Evolutionary conservation across 2,329 filamentous ascomycete genomes (phyloP).

Genomic region (Hirsutella rhossiliensis): DNA sequence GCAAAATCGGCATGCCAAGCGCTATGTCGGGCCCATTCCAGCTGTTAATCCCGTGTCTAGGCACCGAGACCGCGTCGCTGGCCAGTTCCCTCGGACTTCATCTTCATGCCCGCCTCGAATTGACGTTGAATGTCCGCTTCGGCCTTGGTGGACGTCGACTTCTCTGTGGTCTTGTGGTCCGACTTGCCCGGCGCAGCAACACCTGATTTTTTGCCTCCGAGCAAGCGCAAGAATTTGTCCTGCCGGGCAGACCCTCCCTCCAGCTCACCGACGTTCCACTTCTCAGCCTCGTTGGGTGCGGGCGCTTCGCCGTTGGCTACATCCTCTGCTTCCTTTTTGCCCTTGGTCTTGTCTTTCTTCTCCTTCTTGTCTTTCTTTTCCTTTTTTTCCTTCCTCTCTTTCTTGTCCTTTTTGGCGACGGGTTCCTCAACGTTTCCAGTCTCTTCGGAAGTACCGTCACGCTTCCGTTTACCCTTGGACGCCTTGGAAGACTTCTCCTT

Average conservation of each 20-base stretch:
- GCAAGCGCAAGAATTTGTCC: slow-evolving; percentile 43
- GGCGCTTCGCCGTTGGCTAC: slow-evolving; percentile 10
- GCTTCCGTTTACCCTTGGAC: slow-evolving; percentile 24
- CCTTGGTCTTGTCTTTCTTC: slow-evolving; percentile 8
- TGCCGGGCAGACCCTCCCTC: slow-evolving; percentile 38
- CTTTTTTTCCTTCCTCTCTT: slow-evolving; percentile 2
- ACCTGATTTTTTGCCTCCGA: slow-evolving; percentile 38
- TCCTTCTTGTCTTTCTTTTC: slow-evolving; percentile 5
- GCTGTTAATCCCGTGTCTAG: slow-evolving; percentile 11
- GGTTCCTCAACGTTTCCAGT: slow-evolving; percentile 7
- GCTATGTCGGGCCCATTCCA: no score
- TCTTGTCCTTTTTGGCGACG: slow-evolving; percentile 5
- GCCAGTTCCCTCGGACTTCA: slow-evolving; percentile 38
- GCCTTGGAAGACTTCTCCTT: slow-evolving; percentile 7
- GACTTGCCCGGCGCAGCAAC: slow-evolving; percentile 9
- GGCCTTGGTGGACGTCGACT: slow-evolving; percentile 25
- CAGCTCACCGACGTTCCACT: slow-evolving; percentile 41
- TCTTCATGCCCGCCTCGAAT: slow-evolving; percentile 42
- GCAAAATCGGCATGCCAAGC: not conserved
- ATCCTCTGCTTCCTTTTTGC: slow-evolving; percentile 1
- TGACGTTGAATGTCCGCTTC: slow-evolving; percentile 44
- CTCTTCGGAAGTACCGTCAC: slow-evolving; percentile 11
- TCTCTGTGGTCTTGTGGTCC: slow-evolving; percentile 10
- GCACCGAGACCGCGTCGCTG: slow-evolving; percentile 42
- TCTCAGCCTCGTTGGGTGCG: slow-evolving; percentile 18